Conservation (phyloP, 768 basidiomycete genomes). For the Pulveroboletus sp. region DNA sequence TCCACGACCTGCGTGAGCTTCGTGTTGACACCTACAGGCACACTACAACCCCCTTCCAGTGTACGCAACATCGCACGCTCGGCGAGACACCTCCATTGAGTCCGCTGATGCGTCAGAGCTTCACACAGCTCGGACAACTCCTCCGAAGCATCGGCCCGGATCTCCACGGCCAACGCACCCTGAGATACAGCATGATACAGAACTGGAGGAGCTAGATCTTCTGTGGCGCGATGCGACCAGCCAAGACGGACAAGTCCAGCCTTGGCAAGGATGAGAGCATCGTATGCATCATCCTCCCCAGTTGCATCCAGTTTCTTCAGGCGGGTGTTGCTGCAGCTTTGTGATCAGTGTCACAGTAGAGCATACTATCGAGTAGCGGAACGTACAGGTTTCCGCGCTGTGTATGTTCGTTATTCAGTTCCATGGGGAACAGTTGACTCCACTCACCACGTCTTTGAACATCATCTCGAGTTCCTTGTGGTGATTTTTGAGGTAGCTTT, state of each 20-base stretch:
- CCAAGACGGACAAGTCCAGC: conserved; percentile 85
- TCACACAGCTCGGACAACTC: conserved; percentile 58
- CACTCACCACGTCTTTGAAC: conserved; percentile 85
- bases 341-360: conserved; percentile 5
- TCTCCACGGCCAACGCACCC: conserved; percentile 87
- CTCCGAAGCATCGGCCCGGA: conserved; percentile 62
- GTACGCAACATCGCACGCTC: conserved; percentile 87
- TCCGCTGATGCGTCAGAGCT: conserved; percentile 69
- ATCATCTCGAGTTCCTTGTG: conserved; percentile 39
- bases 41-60: conserved; percentile 95
- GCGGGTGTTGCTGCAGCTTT: conserved; percentile 69
- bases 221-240: conserved; percentile 68
- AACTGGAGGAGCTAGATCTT: conserved; percentile 68
- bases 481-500: conserved; percentile 62
- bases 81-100: conserved; percentile 71
- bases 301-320: conserved; percentile 85
- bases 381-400: conserved; percentile 87
- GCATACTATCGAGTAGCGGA: neutral
- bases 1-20: conserved; percentile 35
- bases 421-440: neutral
- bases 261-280: conserved; percentile 89
- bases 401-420: neutral
- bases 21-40: conserved; percentile 84
- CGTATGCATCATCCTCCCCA: conserved; percentile 58
- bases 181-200: conserved; percentile 91